Base-by-base conservation (phyloP, 495 filamentous ascomycete species). In the Tuber umbilicatum region DNA sequence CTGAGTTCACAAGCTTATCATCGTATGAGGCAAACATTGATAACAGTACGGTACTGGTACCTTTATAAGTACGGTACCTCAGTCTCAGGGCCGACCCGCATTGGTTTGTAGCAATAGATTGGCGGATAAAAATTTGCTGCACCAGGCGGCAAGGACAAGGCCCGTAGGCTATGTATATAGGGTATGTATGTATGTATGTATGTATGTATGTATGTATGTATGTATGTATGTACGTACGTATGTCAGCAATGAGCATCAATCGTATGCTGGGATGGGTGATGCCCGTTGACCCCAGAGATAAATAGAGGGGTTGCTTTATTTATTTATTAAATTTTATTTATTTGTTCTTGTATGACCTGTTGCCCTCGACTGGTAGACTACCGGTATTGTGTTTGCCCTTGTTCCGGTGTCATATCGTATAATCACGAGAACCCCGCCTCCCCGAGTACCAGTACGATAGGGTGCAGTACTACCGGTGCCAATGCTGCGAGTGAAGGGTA, bases 161-260 rank as follows among this genome's bases (percentile, higher is more conserved):
- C 55, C 55, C 27, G 31, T 35, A 64, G 55, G 55, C 55, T 64
- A 64, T 64, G 55, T 31, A 60, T 39, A 9, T 40, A 40, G 39
- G 10, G 39, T 40, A 40, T 39, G 38, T 39, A 39, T n/a, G n/a
- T 39, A 39, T 39, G 38, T 39, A 39, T 39, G 38, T 39, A 39
- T 40, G 39, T 64, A 64, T 64, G 55, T 31, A 60, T 60, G 50
- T 60, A 27, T 35, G 55, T 64, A n/a, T n/a, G n/a, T 39, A 39
- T 39, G 38, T 39, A 39, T 39, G 38, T 39, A 39, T 40, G 39
- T 64, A 64, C 35, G 55, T 31, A 60, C 31, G 50, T 60, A 27
- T 35, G 55, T 64, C 55, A 35, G 55, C 27, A 64, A 64, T 35
- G 55, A 64, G 55, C 55, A 64, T 64, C 55, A 64, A 64, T 35